phyloP scores from a whole-genome alignment of 148 eudicot species.

The Polygonum maritimum region DNA sequence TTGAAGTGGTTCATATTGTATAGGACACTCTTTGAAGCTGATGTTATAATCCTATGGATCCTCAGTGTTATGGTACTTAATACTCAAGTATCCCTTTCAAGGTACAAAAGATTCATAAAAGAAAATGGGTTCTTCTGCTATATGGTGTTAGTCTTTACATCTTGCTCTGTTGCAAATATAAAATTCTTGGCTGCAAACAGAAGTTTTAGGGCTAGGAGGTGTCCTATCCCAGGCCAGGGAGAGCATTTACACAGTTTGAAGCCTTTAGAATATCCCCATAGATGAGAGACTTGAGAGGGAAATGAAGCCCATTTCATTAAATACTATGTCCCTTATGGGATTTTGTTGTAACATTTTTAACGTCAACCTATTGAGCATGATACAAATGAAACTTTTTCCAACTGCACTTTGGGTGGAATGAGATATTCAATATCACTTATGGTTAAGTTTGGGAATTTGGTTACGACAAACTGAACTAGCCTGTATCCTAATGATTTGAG shows the following conservation, averaged over 20 bases:
- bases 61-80: neutral
- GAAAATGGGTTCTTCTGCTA: neutral
- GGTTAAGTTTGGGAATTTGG: neutral
- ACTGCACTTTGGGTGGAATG: neutral
- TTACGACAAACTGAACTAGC: neutral
- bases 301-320: too few relatives aligned
- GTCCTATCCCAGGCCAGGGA: neutral
- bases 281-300: neutral
- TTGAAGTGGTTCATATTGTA: neutral
- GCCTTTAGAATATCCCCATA: neutral
- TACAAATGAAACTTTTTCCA: neutral
- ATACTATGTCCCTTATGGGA: neutral
- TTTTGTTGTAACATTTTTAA: neutral
- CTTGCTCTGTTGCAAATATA: neutral
- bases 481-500: neutral
- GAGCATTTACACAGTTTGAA: neutral
- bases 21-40: neutral
- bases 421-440: neutral
- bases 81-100: too few relatives aligned
- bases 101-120: too few relatives aligned
- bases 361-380: neutral
- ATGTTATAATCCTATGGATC: neutral
- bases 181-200: neutral
- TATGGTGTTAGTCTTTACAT: neutral
- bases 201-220: neutral